phyloP scores from a whole-genome alignment of 495 filamentous ascomycete species.

The Penicillium antarcticum region DNA sequence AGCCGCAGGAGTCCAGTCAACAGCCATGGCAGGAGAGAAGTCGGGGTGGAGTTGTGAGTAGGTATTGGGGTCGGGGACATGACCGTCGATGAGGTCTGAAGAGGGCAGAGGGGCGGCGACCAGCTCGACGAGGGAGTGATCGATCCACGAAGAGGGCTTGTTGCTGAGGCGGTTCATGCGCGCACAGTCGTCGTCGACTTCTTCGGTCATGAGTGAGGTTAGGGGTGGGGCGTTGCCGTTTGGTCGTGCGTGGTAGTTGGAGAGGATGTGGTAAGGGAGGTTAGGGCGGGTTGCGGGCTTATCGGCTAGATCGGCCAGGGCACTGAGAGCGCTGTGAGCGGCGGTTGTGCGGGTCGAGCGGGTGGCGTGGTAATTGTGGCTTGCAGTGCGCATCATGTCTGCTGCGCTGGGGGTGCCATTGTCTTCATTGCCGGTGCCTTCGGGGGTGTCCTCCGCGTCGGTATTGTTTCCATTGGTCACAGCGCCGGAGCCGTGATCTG shows the following conservation, averaged over 20 bases:
- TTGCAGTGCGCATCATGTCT: conserved; percentile 69
- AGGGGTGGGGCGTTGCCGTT: conserved; percentile 49
- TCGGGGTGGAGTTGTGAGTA: conserved; percentile 41
- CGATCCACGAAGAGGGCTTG: conserved; percentile 38
- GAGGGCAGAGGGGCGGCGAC: conserved; percentile 29
- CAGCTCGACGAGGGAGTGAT: conserved; percentile 33
- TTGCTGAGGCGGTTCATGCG: conserved; percentile 48
- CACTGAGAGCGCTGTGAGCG: conserved; percentile 51
- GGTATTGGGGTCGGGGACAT: conserved; percentile 32
- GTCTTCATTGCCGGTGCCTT: conserved; percentile 50
- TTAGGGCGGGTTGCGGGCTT: conserved; percentile 61
- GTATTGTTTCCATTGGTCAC: conserved; percentile 46
- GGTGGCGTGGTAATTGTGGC: conserved; percentile 63
- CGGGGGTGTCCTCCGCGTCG: conserved; percentile 42
- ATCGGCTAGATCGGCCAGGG: conserved; percentile 61
- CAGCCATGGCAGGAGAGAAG: conserved; percentile 34
- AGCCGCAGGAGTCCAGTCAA: conserved; percentile 32
- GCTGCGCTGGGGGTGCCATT: conserved; percentile 52
- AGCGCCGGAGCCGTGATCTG: conserved; percentile 38
- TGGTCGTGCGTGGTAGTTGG: conserved; percentile 45
- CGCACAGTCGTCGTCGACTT: conserved; percentile 56
- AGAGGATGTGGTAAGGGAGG: conserved; percentile 57
- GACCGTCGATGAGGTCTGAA: conserved; percentile 26
- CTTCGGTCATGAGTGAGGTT: conserved; percentile 51
- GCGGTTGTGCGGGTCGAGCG: conserved; percentile 62